These are phyloP conservation scores for Alternaria sp. DNA, from an alignment of 2,329 filamentous ascomycete genomes.

Conservation along the genomic window DNA sequence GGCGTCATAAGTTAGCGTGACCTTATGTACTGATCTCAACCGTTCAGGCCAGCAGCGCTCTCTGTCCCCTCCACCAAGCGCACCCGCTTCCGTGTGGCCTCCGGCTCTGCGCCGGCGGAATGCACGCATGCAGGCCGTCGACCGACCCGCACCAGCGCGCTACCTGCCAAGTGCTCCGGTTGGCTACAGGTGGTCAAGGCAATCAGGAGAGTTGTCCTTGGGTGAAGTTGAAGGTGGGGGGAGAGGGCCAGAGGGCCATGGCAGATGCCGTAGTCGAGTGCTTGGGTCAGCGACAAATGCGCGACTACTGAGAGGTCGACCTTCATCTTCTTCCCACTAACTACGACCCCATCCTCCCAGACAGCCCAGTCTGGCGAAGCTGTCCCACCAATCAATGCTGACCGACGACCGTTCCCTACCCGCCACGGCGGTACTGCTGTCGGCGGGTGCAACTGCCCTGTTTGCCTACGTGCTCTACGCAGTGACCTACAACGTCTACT, in stretches of 20 bases:
- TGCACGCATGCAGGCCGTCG: not conserved
- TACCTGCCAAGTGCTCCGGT: constrained; percentile 5
- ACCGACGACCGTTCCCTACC: constrained; percentile 2
- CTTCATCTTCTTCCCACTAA: not conserved
- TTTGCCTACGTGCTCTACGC: constrained; percentile 27
- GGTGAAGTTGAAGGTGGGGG: not conserved
- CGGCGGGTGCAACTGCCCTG: constrained; percentile 20
- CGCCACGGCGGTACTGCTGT: constrained; percentile 18
- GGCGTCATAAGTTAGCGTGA: not conserved
- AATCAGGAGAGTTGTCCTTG: not conserved
- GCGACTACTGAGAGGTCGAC: not conserved
- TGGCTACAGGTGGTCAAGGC: not conserved
- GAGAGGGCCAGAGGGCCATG: no score
- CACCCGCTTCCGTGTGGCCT: not conserved
- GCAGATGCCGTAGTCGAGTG: not conserved
- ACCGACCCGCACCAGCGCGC: not conserved
- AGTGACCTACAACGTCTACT: constrained; percentile 49
- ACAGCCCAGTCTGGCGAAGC: not conserved
- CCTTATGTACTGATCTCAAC: not conserved
- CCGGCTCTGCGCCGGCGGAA: not conserved
- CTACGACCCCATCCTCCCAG: not conserved
- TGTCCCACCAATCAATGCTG: constrained; percentile 6
- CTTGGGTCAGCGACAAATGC: not conserved
- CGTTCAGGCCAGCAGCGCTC: not conserved
- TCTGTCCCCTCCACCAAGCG: not conserved